These are phyloP conservation scores for Talaromyces sp. DNA, from an alignment of 2,329 filamentous ascomycete species.

Conservation along the genomic window DNA sequence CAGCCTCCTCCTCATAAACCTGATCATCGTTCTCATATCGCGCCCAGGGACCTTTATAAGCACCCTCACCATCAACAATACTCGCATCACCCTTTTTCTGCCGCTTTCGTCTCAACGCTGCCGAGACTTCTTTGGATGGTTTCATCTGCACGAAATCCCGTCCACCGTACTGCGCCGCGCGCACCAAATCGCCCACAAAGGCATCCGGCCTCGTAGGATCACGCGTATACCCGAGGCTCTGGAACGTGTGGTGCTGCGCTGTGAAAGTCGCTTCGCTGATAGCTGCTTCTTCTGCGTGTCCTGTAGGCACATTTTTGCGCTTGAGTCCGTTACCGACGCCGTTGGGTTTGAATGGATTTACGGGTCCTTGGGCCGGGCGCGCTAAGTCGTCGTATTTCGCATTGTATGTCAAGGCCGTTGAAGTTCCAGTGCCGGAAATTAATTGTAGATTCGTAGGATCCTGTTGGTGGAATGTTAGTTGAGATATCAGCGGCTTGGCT, in stretches of 20 bases:
- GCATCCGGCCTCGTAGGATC: conserved; percentile 44
- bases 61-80: conserved; percentile 77
- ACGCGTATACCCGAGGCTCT: conserved; percentile 57
- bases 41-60: conserved; percentile 95
- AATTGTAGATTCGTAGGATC: conserved; percentile 50
- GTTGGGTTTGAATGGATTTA: conserved; percentile 70
- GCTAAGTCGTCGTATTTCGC: conserved; percentile 68
- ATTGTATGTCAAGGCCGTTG: conserved; percentile 51
- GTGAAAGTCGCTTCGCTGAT: conserved; percentile 90
- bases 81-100: conserved; percentile 81
- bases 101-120: conserved; percentile 65
- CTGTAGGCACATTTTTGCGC: conserved; percentile 79
- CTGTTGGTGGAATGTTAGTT: conserved; percentile 41
- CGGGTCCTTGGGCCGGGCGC: conserved; percentile 62
- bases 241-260: conserved; percentile 77
- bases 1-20: conserved; percentile 61
- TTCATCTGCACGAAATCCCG: conserved; percentile 53
- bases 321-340: conserved; percentile 55
- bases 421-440: conserved; percentile 48
- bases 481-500: conserved; percentile 21
- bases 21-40: conserved; percentile 73
- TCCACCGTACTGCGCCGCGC: conserved; percentile 44
- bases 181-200: conserved; percentile 48
- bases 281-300: conserved; percentile 79
- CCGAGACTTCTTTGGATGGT: conserved; percentile 67